phyloP scores from a whole-genome alignment of 495 filamentous ascomycete genomes.

The Aspergillus conjunctus region DNA sequence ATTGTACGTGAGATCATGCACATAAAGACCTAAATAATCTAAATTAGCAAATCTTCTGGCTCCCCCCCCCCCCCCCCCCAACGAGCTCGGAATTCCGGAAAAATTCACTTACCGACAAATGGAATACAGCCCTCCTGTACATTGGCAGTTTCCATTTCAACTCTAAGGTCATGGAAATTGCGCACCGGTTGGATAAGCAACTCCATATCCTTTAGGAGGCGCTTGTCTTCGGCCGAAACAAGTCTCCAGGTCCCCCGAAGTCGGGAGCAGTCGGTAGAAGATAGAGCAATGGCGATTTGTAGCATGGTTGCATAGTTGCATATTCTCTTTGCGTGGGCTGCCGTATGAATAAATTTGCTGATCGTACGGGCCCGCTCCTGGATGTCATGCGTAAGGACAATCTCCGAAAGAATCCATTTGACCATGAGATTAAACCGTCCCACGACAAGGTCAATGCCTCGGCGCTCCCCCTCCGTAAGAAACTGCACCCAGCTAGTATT shows the following conservation, averaged over 20 bases:
- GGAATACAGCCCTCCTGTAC: conserved; percentile 89
- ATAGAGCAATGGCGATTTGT: conserved; percentile 88
- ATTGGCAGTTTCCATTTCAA: conserved; percentile 84
- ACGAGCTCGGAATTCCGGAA: conserved; percentile 1
- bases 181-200: conserved; percentile 79
- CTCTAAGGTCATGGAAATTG: conserved; percentile 87
- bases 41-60: no score
- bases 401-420: conserved; percentile 93
- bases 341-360: conserved; percentile 91
- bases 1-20: conserved; percentile 96
- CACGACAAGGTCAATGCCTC: conserved; percentile 92
- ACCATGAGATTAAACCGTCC: conserved; percentile 97
- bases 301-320: conserved; percentile 97
- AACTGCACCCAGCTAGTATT: conserved; percentile 88
- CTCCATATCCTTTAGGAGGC: conserved; percentile 79
- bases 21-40: conserved; percentile 65
- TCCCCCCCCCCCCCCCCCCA: no score
- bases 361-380: conserved; percentile 83
- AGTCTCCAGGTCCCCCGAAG: conserved; percentile 80
- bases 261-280: conserved; percentile 76
- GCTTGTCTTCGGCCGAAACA: conserved; percentile 68
- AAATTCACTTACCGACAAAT: conserved; percentile 72
- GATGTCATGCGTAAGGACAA: conserved; percentile 78
- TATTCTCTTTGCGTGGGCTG: conserved; percentile 76
- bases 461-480: conserved; percentile 75